A percentile compares a stretch with the other conserved stretches of the same genome.
phyloP scores from a whole-genome alignment of 2,329 filamentous ascomycete genomes.

The Penicillium sp. region DNA sequence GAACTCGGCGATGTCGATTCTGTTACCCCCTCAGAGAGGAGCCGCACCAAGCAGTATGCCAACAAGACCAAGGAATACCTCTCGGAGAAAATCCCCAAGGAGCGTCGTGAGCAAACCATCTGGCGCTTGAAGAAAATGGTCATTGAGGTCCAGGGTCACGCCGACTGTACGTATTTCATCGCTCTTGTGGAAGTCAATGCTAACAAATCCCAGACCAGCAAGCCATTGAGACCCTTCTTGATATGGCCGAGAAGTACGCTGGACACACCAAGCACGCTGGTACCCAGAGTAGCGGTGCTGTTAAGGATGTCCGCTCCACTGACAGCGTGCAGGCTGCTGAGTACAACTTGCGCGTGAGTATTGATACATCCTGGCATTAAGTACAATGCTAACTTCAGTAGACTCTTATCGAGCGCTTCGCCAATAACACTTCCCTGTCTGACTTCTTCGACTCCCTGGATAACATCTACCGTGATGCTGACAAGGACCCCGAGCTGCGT shows the following conservation, averaged over 20 bases:
- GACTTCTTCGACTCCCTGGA: conserved; percentile 84
- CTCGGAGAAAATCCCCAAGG: conserved; percentile 81
- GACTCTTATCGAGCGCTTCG: conserved; percentile 88
- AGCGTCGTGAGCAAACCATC: conserved; percentile 88
- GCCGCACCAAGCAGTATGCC: conserved; percentile 37
- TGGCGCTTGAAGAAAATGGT: conserved; percentile 98
- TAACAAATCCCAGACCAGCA: conserved; percentile 61
- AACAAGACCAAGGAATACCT: conserved; percentile 69
- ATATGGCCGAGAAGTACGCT: conserved; percentile 80
- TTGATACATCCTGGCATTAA: neutral
- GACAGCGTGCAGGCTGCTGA: conserved; percentile 70
- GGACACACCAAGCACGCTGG: conserved; percentile 68
- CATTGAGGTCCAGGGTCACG: conserved; percentile 91
- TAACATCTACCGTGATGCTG: conserved; percentile 81
- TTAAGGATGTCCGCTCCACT: conserved; percentile 69
- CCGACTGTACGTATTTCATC: conserved; percentile 64
- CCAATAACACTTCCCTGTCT: conserved; percentile 86
- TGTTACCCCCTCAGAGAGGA: conserved; percentile 52
- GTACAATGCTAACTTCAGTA: neutral
- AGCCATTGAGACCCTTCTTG: conserved; percentile 84
- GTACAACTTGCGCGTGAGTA: conserved; percentile 64
- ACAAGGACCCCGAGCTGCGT: conserved; percentile 81
- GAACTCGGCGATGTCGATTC: conserved; percentile 50
- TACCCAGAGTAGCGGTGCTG: conserved; percentile 64
- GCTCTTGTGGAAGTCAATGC: neutral